These are phyloP conservation scores for Leccinum holopus DNA, from an alignment of 1,284 basidiomycete genomes.

Conservation along the genomic window DNA sequence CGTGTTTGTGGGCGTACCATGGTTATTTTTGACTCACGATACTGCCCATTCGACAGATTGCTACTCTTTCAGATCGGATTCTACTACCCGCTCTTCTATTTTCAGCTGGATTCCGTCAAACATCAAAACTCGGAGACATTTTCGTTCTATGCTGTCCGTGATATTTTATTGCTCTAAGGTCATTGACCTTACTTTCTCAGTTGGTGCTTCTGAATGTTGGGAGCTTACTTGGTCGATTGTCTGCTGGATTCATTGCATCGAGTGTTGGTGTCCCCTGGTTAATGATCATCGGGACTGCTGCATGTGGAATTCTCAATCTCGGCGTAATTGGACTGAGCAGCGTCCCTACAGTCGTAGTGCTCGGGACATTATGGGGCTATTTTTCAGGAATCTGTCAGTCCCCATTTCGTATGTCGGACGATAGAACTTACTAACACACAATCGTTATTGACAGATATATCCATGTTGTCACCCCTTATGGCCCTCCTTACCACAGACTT, in stretches of 20 bases:
- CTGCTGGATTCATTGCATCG: conserved; percentile 26
- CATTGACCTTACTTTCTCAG: conserved; percentile 7
- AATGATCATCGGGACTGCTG: conserved; percentile 22
- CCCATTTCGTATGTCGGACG: conserved; percentile 3
- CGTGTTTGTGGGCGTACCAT: conserved; percentile 1
- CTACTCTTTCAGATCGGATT: conserved; percentile 18
- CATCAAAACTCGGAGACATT: conserved; percentile 29
- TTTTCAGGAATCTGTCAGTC: conserved; percentile 39
- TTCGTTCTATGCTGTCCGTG: conserved; percentile 34
- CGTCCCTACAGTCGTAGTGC: conserved; percentile 18
- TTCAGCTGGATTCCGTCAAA: conserved; percentile 30
- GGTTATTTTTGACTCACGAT: neutral
- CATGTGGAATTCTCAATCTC: conserved; percentile 30
- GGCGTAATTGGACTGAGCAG: conserved; percentile 26
- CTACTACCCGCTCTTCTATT: conserved; percentile 32
- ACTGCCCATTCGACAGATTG: conserved; percentile 10
- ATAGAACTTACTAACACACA: neutral
- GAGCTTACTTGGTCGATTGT: conserved; percentile 27
- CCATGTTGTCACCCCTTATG: conserved; percentile 34
- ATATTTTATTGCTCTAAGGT: too few relatives aligned
- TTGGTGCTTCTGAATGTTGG: conserved; percentile 29
- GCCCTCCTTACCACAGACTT: conserved; percentile 34
- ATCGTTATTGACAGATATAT: conserved; percentile 27
- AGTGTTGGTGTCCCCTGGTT: conserved; percentile 21
- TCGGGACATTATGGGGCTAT: conserved; percentile 36